Percentiles rank a stretch among this genome's conserved stretches.
These are phyloP conservation scores for Ganoderma meredithae DNA, from an alignment of 1,284 basidiomycete genomes.

Conservation along the genomic window DNA sequence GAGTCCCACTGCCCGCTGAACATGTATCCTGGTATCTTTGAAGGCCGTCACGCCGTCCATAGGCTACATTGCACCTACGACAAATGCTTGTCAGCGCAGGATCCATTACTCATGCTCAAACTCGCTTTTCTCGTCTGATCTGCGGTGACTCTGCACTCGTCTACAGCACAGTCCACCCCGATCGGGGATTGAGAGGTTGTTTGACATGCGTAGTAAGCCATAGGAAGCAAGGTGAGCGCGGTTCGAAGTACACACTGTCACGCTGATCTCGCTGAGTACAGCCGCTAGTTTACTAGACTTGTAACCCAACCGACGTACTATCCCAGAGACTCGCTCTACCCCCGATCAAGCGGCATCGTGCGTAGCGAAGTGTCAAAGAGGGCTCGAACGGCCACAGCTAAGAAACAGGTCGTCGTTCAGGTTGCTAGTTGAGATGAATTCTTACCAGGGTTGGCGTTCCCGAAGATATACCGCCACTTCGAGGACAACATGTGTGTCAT, in stretches of 20 bases:
- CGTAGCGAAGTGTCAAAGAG: no score
- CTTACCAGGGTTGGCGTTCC: no score
- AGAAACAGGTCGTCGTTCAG: no score
- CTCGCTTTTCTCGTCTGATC: neutral
- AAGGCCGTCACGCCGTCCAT: neutral
- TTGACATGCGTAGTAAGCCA: neutral
- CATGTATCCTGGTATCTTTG: neutral
- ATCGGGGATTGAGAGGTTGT: constrained; percentile 1
- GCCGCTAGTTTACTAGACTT: no score
- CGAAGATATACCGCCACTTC: no score
- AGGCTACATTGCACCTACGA: no score
- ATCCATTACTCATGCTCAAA: neutral
- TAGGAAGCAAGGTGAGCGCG: neutral
- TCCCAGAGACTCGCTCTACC: no score
- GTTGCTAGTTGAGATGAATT: no score
- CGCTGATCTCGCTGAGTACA: neutral
- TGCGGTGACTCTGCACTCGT: neutral
- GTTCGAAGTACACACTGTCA: neutral
- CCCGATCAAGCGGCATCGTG: no score
- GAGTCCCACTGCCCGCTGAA: neutral
- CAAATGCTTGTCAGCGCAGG: neutral
- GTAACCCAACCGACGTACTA: no score
- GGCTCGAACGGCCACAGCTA: no score
- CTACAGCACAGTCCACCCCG: neutral
- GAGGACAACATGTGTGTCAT: no score